Conservation (phyloP, 345 rosid species). For the Brassica carinata region DNA sequence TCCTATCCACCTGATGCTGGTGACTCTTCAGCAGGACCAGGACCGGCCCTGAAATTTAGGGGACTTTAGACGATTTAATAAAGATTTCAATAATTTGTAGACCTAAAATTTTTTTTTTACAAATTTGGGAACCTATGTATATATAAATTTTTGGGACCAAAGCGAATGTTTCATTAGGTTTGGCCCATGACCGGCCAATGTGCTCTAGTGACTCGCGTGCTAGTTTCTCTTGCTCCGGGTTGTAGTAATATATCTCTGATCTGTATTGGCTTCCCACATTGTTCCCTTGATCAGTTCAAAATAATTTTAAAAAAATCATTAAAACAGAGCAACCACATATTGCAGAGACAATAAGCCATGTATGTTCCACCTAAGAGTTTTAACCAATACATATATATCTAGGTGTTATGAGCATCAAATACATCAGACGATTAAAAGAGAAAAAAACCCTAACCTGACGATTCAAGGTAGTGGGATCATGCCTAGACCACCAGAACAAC, state of each 20-base stretch:
- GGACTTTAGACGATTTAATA: too few relatives aligned
- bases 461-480: slow-evolving; percentile 91
- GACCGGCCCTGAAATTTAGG: too few relatives aligned
- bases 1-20: slow-evolving; percentile 60
- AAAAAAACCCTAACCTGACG: slow-evolving; percentile 65
- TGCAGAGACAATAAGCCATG: not conserved
- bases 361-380: not conserved
- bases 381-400: not conserved
- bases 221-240: slow-evolving; percentile 75
- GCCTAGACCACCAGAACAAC: slow-evolving; percentile 80
- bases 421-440: slow-evolving; percentile 5
- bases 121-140: too few relatives aligned
- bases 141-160: too few relatives aligned
- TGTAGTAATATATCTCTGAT: slow-evolving; percentile 79
- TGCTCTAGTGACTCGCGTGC: slow-evolving; percentile 67
- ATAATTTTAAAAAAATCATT: not conserved
- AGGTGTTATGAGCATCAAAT: too few relatives aligned
- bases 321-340: not conserved
- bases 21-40: slow-evolving; percentile 20
- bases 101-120: too few relatives aligned
- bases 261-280: slow-evolving; percentile 94
- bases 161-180: too few relatives aligned
- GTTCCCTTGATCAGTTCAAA: slow-evolving; percentile 56
- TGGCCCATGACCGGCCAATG: too few relatives aligned
- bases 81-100: too few relatives aligned